Evolutionary conservation across 768 basidiomycete species (phyloP).

Genomic region (Xanthoconium stramineum): DNA sequence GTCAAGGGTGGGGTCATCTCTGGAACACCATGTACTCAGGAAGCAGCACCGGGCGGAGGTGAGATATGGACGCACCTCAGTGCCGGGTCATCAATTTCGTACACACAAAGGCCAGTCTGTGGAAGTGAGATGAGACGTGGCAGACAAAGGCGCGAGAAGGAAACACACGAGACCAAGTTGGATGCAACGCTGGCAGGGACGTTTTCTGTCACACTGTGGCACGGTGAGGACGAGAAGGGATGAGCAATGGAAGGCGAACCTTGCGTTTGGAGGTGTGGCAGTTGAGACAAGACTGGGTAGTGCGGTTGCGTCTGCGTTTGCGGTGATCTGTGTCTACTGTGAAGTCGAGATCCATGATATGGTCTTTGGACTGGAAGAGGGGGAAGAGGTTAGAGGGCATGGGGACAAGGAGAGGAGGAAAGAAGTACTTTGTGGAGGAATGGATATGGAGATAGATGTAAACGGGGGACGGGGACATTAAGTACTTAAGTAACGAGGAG

Average conservation of each 20-base stretch:
- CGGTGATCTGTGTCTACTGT: constrained; percentile 69
- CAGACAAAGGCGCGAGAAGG: not conserved
- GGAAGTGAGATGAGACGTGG: constrained; percentile 4
- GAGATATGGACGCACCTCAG: constrained; percentile 47
- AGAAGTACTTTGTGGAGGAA: constrained; percentile 43
- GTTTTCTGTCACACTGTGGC: constrained; percentile 76
- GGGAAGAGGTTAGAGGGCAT: constrained; percentile 56
- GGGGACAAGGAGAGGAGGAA: constrained; percentile 36
- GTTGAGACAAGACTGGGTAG: constrained; percentile 82
- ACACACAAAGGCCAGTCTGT: constrained; percentile 91
- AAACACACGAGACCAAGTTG: constrained; percentile 76
- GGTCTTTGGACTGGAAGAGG: constrained; percentile 64
- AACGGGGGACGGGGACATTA: constrained; percentile 51
- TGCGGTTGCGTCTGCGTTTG: constrained; percentile 86
- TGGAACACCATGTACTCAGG: constrained; percentile 26
- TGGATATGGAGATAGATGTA: constrained; percentile 44
- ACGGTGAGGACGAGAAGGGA: constrained; percentile 5
- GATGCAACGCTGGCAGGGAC: constrained; percentile 88
- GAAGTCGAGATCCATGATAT: constrained; percentile 77
- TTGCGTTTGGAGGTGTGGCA: constrained; percentile 95
- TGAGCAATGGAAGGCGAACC: constrained; percentile 40
- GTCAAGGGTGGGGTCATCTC: constrained; percentile 85
- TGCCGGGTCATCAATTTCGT: constrained; percentile 89
- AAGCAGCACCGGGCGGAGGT: not conserved
- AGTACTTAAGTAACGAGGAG: constrained; percentile 43